Conservation (phyloP, 495 filamentous ascomycete genomes). For the Penicillium canescens region DNA sequence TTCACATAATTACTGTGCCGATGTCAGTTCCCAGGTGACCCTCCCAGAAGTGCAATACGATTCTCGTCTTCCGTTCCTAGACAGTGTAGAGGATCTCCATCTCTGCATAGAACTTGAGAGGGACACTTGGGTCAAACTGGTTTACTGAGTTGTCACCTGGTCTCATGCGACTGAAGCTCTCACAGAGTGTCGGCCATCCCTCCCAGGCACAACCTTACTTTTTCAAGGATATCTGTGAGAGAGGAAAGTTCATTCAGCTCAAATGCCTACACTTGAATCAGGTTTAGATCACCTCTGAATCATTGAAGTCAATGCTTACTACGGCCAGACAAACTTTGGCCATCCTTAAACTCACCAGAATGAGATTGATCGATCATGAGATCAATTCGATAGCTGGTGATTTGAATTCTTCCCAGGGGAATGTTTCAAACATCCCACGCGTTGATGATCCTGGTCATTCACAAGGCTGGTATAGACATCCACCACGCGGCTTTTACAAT, state of each 20-base stretch:
- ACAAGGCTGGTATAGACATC: no score
- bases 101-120: not conserved
- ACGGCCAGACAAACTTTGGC: not conserved
- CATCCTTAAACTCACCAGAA: not conserved
- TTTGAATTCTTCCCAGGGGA: no score
- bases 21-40: not conserved
- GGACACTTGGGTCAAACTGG: not conserved
- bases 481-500: no score
- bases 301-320: not conserved
- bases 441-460: no score
- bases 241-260: not conserved
- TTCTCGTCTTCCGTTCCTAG: not conserved
- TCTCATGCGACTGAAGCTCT: constrained; percentile 1
- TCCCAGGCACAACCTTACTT: not conserved
- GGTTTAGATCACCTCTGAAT: not conserved
- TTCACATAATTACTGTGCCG: constrained; percentile 1
- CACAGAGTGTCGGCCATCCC: not conserved
- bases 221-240: not conserved
- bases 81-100: constrained; percentile 2
- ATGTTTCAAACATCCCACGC: no score
- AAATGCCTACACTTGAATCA: constrained; percentile 7
- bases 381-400: no score
- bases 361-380: not conserved
- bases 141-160: constrained; percentile 1
- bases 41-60: constrained; percentile 4